Conservation (phyloP, 2,329 filamentous ascomycete genomes). For the Arthroderma sp. region DNA sequence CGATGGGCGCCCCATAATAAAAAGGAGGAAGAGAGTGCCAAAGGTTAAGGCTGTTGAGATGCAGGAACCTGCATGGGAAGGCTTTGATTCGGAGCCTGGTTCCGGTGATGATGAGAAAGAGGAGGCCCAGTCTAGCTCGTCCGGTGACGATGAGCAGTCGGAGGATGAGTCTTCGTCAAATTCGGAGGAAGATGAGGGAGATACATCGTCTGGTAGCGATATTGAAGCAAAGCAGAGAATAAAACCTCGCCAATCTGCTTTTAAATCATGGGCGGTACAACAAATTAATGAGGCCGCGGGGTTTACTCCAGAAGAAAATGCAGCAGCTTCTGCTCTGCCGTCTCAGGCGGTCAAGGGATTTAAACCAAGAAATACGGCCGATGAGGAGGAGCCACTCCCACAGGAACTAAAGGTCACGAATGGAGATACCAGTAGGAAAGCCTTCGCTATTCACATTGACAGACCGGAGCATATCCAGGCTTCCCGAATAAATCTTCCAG, state of each 20-base stretch:
- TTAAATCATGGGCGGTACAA: constrained; percentile 85
- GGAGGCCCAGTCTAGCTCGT: constrained; percentile 15
- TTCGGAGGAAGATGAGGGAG: constrained; percentile 25
- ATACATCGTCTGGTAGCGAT: constrained; percentile 21
- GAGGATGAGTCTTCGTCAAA: constrained; percentile 19
- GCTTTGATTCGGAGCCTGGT: constrained; percentile 31
- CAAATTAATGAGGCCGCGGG: constrained; percentile 77
- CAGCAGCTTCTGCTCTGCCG: constrained; percentile 20
- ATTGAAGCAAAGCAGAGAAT: constrained; percentile 17
- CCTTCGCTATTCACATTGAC: constrained; percentile 60
- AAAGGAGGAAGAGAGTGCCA: constrained; percentile 52
- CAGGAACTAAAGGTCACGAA: constrained; percentile 29
- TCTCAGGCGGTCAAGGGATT: constrained; percentile 24
- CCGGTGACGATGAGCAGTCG: constrained; percentile 21
- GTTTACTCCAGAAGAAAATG: constrained; percentile 40
- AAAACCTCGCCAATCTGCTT: constrained; percentile 48
- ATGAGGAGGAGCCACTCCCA: constrained; percentile 31
- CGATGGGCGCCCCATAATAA: constrained; percentile 67
- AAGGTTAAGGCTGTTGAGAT: constrained; percentile 22
- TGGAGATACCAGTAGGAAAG: constrained; percentile 49
- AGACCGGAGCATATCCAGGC: constrained; percentile 64
- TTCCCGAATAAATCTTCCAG: constrained; percentile 65
- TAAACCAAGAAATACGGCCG: constrained; percentile 26
- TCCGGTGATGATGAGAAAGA: constrained; percentile 21
- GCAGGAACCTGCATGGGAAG: constrained; percentile 35